A percentile compares a stretch with the other conserved stretches of the same genome.
Conservation (phyloP, 768 basidiomycete species). For the Trametes cinnabarina region DNA sequence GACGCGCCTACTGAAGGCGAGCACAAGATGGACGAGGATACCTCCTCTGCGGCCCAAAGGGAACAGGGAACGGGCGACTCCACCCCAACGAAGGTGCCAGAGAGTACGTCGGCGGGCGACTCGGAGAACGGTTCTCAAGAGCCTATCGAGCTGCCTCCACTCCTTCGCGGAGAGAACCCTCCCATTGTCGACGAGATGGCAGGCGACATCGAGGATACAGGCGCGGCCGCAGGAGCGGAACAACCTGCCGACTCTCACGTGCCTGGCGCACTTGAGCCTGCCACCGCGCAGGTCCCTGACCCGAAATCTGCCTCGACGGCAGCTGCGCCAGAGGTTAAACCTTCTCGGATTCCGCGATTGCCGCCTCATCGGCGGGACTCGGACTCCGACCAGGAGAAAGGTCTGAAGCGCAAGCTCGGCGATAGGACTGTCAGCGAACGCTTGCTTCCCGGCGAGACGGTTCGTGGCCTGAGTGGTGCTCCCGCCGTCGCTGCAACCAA, state of each 20-base stretch:
- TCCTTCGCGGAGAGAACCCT: constrained; percentile 19
- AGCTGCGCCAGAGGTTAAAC: not conserved
- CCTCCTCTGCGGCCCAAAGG: not conserved
- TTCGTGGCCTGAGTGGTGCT: constrained; percentile 3
- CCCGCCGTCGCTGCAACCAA: constrained; percentile 43
- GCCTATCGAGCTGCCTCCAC: not conserved
- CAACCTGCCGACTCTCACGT: constrained; percentile 23
- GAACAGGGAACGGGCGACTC: not conserved
- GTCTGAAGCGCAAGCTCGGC: constrained; percentile 65
- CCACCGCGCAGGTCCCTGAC: not conserved
- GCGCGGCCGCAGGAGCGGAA: constrained; percentile 27
- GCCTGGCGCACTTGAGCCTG: constrained; percentile 10
- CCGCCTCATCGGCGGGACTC: constrained; percentile 24
- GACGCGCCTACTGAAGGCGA: constrained; percentile 15
- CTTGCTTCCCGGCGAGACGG: constrained; percentile 17
- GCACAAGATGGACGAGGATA: constrained; percentile 7
- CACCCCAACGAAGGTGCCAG: not conserved
- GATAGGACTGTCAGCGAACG: constrained; percentile 68
- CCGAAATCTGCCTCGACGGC: not conserved
- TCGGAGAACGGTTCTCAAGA: not conserved
- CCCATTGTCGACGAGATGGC: constrained; percentile 21
- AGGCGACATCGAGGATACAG: constrained; percentile 24
- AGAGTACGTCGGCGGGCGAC: not conserved
- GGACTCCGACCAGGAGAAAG: constrained; percentile 49
- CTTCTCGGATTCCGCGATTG: not conserved